phyloP scores from a whole-genome alignment of 768 basidiomycete species.

The Russula earlei region DNA sequence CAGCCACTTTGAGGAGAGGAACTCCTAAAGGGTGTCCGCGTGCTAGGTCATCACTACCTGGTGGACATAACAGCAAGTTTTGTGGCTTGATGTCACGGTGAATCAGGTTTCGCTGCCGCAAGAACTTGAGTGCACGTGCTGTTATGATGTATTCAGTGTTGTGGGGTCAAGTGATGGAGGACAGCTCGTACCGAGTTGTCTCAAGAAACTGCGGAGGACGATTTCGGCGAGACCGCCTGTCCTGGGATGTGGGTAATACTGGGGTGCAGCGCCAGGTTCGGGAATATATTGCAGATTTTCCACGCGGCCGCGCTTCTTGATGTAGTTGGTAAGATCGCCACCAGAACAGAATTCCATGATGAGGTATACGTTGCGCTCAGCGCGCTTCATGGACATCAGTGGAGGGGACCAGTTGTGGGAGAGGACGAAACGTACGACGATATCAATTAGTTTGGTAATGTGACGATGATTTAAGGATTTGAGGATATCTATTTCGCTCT shows the following conservation, averaged over 20 bases:
- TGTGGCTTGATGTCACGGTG: slow-evolving; percentile 98
- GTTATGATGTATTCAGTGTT: background rate
- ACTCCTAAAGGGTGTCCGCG: slow-evolving; percentile 87
- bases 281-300: slow-evolving; percentile 81
- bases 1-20: slow-evolving; percentile 92
- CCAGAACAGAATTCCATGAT: slow-evolving; percentile 98
- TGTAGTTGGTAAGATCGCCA: slow-evolving; percentile 92
- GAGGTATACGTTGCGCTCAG: slow-evolving; percentile 77
- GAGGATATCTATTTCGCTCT: slow-evolving; percentile 94
- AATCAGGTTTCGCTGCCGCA: slow-evolving; percentile 80
- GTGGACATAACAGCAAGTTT: slow-evolving; percentile 86
- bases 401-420: background rate
- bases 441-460: slow-evolving; percentile 87
- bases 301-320: slow-evolving; percentile 93
- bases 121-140: slow-evolving; percentile 91
- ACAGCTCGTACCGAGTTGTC: slow-evolving; percentile 65
- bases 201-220: slow-evolving; percentile 83
- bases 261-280: slow-evolving; percentile 52
- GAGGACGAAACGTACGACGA: slow-evolving; percentile 51
- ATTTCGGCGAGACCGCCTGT: slow-evolving; percentile 86
- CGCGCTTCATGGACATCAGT: slow-evolving; percentile 32
- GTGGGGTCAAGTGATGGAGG: background rate
- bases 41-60: slow-evolving; percentile 67
- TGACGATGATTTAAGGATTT: slow-evolving; percentile 89
- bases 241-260: slow-evolving; percentile 86